phyloP scores from a whole-genome alignment of 2,329 filamentous ascomycete species.

The Fusarium armeniacum region DNA sequence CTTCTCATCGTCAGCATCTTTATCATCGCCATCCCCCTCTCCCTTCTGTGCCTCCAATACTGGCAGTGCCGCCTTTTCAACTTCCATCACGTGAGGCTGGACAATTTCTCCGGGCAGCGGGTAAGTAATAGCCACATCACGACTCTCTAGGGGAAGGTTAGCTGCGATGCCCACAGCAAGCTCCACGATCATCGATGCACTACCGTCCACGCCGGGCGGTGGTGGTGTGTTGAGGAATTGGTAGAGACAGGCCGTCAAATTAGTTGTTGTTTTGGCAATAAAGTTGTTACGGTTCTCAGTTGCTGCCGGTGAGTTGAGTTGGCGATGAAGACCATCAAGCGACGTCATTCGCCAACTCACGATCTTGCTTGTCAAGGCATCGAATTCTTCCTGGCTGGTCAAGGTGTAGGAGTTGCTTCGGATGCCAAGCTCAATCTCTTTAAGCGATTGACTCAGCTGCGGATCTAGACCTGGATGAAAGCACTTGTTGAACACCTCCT shows the following conservation, averaged over 20 bases:
- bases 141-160: constrained; percentile 89
- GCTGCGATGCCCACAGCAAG: constrained; percentile 87
- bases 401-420: constrained; percentile 80
- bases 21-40: constrained; percentile 59
- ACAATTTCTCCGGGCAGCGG: constrained; percentile 82
- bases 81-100: constrained; percentile 83
- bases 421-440: constrained; percentile 89
- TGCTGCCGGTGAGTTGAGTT: constrained; percentile 75
- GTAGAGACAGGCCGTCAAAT: constrained; percentile 77
- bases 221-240: constrained; percentile 82
- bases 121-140: constrained; percentile 90
- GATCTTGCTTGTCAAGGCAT: constrained; percentile 87
- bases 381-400: constrained; percentile 86
- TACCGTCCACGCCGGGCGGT: constrained; percentile 85
- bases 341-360: constrained; percentile 95
- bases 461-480: constrained; percentile 92
- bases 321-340: constrained; percentile 85
- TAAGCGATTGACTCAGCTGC: constrained; percentile 81
- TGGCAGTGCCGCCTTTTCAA: constrained; percentile 80
- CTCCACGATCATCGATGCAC: constrained; percentile 92
- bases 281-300: constrained; percentile 76
- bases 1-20: constrained; percentile 61
- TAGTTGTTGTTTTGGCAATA: constrained; percentile 76
- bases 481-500: constrained; percentile 90
- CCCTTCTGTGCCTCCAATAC: constrained; percentile 65